Base-by-base conservation (phyloP, 2,329 filamentous ascomycete genomes). In the Aphanocladium album region DNA sequence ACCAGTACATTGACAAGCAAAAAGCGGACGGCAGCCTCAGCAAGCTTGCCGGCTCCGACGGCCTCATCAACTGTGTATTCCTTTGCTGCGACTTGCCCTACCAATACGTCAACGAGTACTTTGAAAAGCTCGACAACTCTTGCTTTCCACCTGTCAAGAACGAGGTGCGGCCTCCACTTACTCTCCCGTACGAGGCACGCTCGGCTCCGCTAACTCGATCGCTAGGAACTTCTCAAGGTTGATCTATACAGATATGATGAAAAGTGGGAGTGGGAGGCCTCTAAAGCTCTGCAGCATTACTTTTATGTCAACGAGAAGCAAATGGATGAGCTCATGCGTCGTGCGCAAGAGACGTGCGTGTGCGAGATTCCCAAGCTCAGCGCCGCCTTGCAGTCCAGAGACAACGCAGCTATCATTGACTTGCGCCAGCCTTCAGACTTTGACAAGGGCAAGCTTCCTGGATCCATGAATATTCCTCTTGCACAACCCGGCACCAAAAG, bases 21-120 rank as follows among this genome's bases (percentile, higher is more conserved):
- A 84, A 83, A 64, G 65, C 68, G 0, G 74, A 73, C 0, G 79
- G 77, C 0, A 78, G 72, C 0, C 69, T 85, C 14, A 39, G 68
- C 1, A 72, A 79, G 11, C 68, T 85, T 1, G 73, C 76, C 0
- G 78, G 76, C 0, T 67, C 72, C 0, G 74, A 79, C 35, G 80
- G 80, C 1, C 71, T 76, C 54, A 73, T 81, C 2, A 75, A 80
- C 62, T 83, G 80, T 50, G 83, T 84, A 0, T 87, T 87, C 68
- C 69, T 86, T 3, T 87, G 84, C 70, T 86, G 84, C 61, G 85
- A 88, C 60, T 64, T 87, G 27, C 85, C 85, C 0, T 87, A 87
- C 64, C 84, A 87, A 67, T 87, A 87, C 62, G 78, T 87, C 49
- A 74, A 78, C 25, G 81, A 83, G 64, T 87, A 87, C 66, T 87